Evolutionary conservation across 164 flowering plant species (phyloP).

Genomic region (Sedum album): DNA sequence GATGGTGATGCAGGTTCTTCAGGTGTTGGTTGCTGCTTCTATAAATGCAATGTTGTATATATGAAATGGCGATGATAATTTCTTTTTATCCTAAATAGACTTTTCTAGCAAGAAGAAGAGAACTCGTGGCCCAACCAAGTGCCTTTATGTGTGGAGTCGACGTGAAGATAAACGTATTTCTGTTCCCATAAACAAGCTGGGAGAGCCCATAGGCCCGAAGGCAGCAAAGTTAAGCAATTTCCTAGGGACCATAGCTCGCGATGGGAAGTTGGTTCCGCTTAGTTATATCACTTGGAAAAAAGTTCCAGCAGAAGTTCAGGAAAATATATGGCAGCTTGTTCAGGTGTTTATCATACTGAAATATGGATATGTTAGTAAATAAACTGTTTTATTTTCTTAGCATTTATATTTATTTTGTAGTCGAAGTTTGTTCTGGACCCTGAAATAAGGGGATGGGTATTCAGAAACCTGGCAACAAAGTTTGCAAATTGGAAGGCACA

Average conservation of each 20-base stretch:
- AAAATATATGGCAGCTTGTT: conserved; percentile 21
- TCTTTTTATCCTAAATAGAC: background rate
- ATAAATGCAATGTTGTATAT: background rate
- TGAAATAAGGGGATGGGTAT: conserved; percentile 16
- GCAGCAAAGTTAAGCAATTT: conserved; percentile 14
- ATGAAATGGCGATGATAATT: background rate
- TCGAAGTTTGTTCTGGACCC: conserved; percentile 20
- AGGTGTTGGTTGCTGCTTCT: background rate
- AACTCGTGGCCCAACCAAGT: conserved; percentile 16
- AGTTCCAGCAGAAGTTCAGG: conserved; percentile 14
- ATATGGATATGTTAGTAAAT: background rate
- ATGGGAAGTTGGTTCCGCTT: conserved; percentile 18
- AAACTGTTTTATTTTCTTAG: background rate
- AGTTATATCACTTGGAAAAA: conserved; percentile 16
- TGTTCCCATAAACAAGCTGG: conserved; percentile 12
- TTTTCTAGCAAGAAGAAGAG: conserved; percentile 4
- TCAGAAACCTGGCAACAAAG: conserved; percentile 15
- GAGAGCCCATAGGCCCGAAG: conserved; percentile 18
- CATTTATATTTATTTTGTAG: conserved; percentile 10
- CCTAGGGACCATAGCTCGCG: conserved; percentile 18
- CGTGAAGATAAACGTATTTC: conserved; percentile 13
- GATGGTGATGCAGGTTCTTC: conserved; percentile 6
- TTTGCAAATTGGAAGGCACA: conserved; percentile 23
- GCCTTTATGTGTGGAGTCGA: conserved; percentile 9
- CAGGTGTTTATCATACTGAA: conserved; percentile 13